Base-by-base conservation (phyloP, 2,329 filamentous ascomycete species). In the Sordariomycetes sp. region DNA sequence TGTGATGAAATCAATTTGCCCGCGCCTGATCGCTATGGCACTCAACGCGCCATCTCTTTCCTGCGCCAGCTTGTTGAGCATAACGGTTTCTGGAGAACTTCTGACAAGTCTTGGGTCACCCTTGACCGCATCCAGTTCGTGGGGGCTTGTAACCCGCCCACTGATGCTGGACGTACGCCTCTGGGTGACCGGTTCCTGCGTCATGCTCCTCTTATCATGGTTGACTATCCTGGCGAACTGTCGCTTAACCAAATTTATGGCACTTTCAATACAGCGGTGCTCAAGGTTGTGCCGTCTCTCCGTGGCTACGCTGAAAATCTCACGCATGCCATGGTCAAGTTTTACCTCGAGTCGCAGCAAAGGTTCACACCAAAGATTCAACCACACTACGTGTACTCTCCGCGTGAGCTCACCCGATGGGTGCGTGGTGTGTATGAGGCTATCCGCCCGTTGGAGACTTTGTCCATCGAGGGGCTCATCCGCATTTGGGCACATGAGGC, bases 1-100 rank as follows among this genome's bases (percentile, higher is more conserved):
- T 99, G 92, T 50, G 92, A 99, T 55, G 92, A 99, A 58, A 98
- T 99, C 64, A 99, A 99, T 60, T 71, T 99, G 68, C 92, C 92
- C 6, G 90, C 92, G 5, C 92, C 92, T 4, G 92, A 99, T 63
- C 90, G 87, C 49, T 99, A 99, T 55, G 90, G 88, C 36, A 98
- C 93, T 2, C 92, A 98, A 58, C 80, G 92, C 41, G 92, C 92
- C 21, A 98, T 98, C 44, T 93, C 92, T 6, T 98, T 99, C 73
- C 61, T 99, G 45, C 80, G 93, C 47, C 92, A 99, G 57, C 78
- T 99, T 41, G 88, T 99, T 32, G 92, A 99, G 58, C 92, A 98
- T 53, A 96, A 96, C 47, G 92, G 92, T 20, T 99, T 98, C 74
- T 99, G 93, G 93, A 77, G 90, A 46, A 94, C 93, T 1, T 85